Percentiles rank a stretch among this genome's conserved stretches.
Evolutionary conservation across 2,329 filamentous ascomycete genomes (phyloP).

Genomic region (Pseudogymnoascus sp.): DNA sequence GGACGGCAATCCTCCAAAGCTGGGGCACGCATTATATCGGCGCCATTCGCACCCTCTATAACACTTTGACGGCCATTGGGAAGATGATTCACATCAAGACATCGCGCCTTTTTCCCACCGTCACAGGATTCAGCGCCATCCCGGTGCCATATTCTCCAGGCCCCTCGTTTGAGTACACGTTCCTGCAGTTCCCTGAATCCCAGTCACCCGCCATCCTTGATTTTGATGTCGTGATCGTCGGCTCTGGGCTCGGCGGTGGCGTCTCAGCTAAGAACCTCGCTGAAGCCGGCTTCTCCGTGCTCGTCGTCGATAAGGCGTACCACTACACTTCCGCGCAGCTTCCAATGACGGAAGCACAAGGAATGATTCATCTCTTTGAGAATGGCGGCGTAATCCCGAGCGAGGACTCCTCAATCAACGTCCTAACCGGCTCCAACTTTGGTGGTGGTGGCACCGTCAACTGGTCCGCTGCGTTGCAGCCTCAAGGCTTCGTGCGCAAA

Average conservation of each 20-base stretch:
- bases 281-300: constrained; percentile 64
- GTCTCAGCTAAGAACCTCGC: constrained; percentile 75
- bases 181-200: constrained; percentile 23
- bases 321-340: constrained; percentile 65
- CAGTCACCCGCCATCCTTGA: constrained; percentile 51
- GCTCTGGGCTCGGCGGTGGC: constrained; percentile 77
- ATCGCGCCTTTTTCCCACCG: constrained; percentile 44
- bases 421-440: constrained; percentile 66
- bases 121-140: constrained; percentile 51
- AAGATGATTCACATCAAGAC: constrained; percentile 39
- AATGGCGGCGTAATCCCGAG: constrained; percentile 50
- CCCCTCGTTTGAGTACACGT: constrained; percentile 29
- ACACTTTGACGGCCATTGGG: constrained; percentile 46
- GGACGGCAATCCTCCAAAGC: constrained; percentile 52
- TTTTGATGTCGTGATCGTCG: constrained; percentile 77
- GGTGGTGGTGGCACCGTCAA: constrained; percentile 86
- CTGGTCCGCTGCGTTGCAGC: constrained; percentile 62
- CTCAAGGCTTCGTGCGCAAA: constrained; percentile 66
- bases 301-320: constrained; percentile 78
- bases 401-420: constrained; percentile 49
- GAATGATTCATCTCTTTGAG: constrained; percentile 59
- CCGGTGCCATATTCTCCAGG: constrained; percentile 36
- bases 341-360: constrained; percentile 62
- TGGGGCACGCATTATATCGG: constrained; percentile 55
- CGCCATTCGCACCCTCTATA: constrained; percentile 47